Evolutionary conservation across 805 yeast species (phyloP).

Genomic region (Kurtzmaniella fragi): DNA sequence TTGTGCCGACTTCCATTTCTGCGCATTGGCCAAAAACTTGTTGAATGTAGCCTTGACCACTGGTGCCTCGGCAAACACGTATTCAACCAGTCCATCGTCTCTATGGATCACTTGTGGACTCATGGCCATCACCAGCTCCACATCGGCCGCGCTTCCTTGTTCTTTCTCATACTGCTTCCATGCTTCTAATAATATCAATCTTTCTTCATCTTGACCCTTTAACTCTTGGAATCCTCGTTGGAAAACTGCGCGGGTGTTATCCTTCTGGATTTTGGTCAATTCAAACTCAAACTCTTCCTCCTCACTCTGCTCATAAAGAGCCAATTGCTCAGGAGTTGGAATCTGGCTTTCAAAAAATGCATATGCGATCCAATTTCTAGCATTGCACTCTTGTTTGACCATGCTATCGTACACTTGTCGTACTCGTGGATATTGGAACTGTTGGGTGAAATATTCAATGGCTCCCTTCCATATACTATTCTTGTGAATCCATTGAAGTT

Average conservation of each 20-base stretch:
- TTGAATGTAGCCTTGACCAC: slow-evolving; percentile 19
- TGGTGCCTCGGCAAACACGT: slow-evolving; percentile 54
- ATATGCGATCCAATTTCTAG: slow-evolving; percentile 50
- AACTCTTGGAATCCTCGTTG: slow-evolving; percentile 45
- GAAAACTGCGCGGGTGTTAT: slow-evolving; percentile 52
- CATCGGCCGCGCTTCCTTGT: slow-evolving; percentile 48
- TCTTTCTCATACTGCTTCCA: slow-evolving; percentile 58
- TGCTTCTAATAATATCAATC: slow-evolving; percentile 54
- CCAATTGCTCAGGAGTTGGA: slow-evolving; percentile 52
- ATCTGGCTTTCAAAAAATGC: slow-evolving; percentile 70
- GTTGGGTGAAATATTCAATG: slow-evolving; percentile 60
- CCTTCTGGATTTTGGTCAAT: slow-evolving; percentile 46
- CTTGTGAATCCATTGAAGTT: slow-evolving; percentile 11
- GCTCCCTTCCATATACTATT: slow-evolving; percentile 25
- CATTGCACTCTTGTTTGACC: slow-evolving; percentile 20
- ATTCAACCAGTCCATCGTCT: slow-evolving; percentile 54
- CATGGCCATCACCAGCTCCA: slow-evolving; percentile 34
- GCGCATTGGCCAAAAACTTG: slow-evolving; percentile 40
- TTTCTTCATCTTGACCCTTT: slow-evolving; percentile 24
- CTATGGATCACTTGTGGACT: slow-evolving; percentile 52
- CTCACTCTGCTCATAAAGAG: slow-evolving; percentile 36
- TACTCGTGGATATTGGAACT: slow-evolving; percentile 51
- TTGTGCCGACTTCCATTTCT: slow-evolving; percentile 23
- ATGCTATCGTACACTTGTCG: slow-evolving; percentile 44
- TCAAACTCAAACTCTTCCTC: slow-evolving; percentile 49